phyloP scores from a whole-genome alignment of 2,329 filamentous ascomycete species.

The Endocalyx cinctus region DNA sequence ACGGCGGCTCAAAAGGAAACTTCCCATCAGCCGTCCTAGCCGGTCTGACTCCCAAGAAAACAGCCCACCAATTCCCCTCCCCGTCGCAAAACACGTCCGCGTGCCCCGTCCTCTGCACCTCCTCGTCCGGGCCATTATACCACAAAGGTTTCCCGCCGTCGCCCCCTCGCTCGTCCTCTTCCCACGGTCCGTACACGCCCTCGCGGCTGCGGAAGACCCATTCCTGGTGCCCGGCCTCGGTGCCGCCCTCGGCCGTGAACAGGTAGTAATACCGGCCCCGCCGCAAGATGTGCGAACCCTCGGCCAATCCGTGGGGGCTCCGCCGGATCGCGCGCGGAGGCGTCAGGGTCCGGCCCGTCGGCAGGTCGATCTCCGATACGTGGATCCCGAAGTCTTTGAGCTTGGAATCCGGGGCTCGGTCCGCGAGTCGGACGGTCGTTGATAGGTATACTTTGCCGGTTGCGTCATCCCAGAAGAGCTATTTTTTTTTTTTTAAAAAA shows the following conservation, averaged over 20 bases:
- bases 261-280: constrained; percentile 33
- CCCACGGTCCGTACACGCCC: constrained; percentile 45
- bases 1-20: constrained; percentile 36
- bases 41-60: constrained; percentile 42
- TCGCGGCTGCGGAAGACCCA: constrained; percentile 44
- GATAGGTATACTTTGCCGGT: constrained; percentile 44
- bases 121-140: constrained; percentile 41
- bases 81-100: constrained; percentile 42
- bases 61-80: constrained; percentile 42
- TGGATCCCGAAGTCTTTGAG: constrained; percentile 50
- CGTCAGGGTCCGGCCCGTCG: constrained; percentile 35
- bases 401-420: constrained; percentile 32
- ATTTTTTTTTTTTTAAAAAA: neutral
- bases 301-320: constrained; percentile 36
- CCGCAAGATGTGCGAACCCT: constrained; percentile 36
- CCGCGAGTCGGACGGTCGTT: constrained; percentile 30
- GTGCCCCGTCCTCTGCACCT: constrained; percentile 47
- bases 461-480: constrained; percentile 45
- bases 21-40: constrained; percentile 14
- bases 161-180: too few species aligned
- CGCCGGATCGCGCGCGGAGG: constrained; percentile 29
- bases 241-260: constrained; percentile 36
- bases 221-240: constrained; percentile 46
- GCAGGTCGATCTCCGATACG: constrained; percentile 37
- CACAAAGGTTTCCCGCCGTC: constrained; percentile 40